Conservation (phyloP, 1,284 basidiomycete species). For the Mycosarcoma maydis region DNA sequence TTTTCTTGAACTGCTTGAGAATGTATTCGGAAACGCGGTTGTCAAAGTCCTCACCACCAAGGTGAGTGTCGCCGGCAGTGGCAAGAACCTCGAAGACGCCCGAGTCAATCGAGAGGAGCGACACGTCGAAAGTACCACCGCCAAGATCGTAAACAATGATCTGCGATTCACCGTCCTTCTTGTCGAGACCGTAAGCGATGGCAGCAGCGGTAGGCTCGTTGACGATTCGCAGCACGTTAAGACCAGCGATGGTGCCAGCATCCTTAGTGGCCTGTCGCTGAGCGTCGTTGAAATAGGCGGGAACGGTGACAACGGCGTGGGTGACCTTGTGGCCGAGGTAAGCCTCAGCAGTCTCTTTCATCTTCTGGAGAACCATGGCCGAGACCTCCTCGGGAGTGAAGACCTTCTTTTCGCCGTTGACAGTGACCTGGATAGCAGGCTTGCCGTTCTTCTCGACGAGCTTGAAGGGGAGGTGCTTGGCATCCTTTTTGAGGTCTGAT, state of each 20-base stretch:
- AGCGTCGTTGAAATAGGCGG: slow-evolving; percentile 92
- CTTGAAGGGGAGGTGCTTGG: slow-evolving; percentile 77
- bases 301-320: slow-evolving; percentile 95
- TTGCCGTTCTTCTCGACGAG: slow-evolving; percentile 72
- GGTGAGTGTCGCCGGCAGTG: slow-evolving; percentile 97
- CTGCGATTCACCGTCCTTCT: slow-evolving; percentile 86
- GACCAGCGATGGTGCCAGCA: slow-evolving; percentile 94
- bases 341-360: slow-evolving; percentile 99
- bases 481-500: slow-evolving; percentile 90
- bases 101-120: slow-evolving; percentile 92
- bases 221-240: slow-evolving; percentile 95
- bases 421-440: slow-evolving; percentile 69
- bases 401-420: slow-evolving; percentile 73
- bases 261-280: slow-evolving; percentile 99
- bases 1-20: slow-evolving; percentile 67
- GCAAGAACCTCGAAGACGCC: slow-evolving; percentile 97
- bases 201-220: slow-evolving; percentile 97
- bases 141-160: slow-evolving; percentile 99
- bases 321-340: slow-evolving; percentile 96
- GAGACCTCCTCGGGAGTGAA: slow-evolving; percentile 75
- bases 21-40: slow-evolving; percentile 73
- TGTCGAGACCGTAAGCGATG: slow-evolving; percentile 97
- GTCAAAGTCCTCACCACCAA: slow-evolving; percentile 99
- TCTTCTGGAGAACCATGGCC: slow-evolving; percentile 88
- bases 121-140: slow-evolving; percentile 98